Evolutionary conservation across 768 basidiomycete species (phyloP), one percentile per base, ranked within the genome.

Genomic region (Rickenella mellea): DNA sequence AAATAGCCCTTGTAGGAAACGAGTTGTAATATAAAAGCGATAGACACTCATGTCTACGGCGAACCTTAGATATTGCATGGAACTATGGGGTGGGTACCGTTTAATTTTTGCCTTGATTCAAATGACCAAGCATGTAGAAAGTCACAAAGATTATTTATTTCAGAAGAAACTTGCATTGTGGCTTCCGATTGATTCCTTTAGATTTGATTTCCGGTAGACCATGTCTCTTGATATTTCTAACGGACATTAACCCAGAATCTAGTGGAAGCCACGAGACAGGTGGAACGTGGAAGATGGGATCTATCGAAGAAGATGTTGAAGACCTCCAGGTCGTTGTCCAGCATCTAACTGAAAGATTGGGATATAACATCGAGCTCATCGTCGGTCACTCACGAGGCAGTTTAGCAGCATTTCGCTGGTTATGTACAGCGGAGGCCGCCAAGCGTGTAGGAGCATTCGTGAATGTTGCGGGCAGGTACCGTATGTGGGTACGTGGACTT

Each of bases 71-170:
- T 89, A 49, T 62, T 88, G 6, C 86, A 90, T 57, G 86, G 86
- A 37, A 70, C 76, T 19, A 69, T 85, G 71, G 86, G 86, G 86
- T 83, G 57, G 60, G 72, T 52, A n/a, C 15, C 21, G 10, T n/a
- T 11, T 21, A 17, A 29, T 26, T 26, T 2, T 19, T 36, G 10
- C 15, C 33, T 10, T 15, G 5, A 4, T 36, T 24, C 25, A 20
- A n/a, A 21, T n/a, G 19, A 20, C 41, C 27, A 11, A 27, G n/a
- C 27, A 6, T 4, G 17, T 24, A 4, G 30, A 27, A 59, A 89
- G 86, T 53, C 87, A 90, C 59, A 88, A 88, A 52, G 81, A 90
- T 55, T 90, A 90, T 61, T 57, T 90, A 37, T 88, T 82, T 65
- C 81, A 83, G 59, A 80, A 79, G 54, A 74, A 71, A 11, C 74